Percentiles rank a stretch among this genome's conserved stretches.
Conservation (phyloP, 2,329 filamentous ascomycete species). For the Sporothrix dimorphospora region DNA sequence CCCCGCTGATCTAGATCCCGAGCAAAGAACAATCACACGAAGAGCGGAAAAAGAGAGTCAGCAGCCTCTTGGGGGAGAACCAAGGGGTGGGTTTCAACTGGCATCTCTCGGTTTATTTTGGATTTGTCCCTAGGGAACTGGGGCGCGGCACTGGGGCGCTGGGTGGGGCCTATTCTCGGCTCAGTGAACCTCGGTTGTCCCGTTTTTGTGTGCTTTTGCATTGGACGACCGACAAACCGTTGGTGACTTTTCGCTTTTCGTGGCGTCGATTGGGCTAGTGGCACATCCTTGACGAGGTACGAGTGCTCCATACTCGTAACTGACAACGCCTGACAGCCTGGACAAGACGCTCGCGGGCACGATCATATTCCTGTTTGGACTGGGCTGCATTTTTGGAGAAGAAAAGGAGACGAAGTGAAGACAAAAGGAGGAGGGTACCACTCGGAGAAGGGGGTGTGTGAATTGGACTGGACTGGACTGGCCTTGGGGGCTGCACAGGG, state of each 20-base stretch:
- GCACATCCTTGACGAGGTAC: not conserved
- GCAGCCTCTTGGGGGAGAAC: not conserved
- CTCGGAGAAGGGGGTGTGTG: slow-evolving; percentile 3
- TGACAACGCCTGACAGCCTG: not conserved
- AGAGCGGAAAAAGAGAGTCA: not conserved
- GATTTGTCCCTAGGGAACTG: not conserved
- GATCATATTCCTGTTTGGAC: slow-evolving; percentile 19
- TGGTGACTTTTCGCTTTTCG: not conserved
- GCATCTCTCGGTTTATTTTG: slow-evolving; percentile 14
- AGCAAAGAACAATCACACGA: not conserved
- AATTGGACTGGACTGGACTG: not conserved
- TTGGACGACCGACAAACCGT: not conserved
- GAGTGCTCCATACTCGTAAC: not conserved
- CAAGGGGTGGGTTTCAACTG: not conserved
- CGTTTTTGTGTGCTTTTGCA: not conserved
- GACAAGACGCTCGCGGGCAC: not conserved
- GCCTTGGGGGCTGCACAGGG: slow-evolving; percentile 8
- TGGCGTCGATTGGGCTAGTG: not conserved
- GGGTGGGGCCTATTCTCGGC: slow-evolving; percentile 24
- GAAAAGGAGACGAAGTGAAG: not conserved
- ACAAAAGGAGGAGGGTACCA: not conserved
- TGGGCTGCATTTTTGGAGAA: slow-evolving; percentile 16
- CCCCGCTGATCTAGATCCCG: slow-evolving; percentile 11
- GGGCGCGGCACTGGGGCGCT: not conserved
- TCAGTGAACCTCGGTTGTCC: slow-evolving; percentile 30